These are phyloP conservation scores for Auricularia auricula-judae DNA, from an alignment of 768 basidiomycete species.

Conservation along the genomic window DNA sequence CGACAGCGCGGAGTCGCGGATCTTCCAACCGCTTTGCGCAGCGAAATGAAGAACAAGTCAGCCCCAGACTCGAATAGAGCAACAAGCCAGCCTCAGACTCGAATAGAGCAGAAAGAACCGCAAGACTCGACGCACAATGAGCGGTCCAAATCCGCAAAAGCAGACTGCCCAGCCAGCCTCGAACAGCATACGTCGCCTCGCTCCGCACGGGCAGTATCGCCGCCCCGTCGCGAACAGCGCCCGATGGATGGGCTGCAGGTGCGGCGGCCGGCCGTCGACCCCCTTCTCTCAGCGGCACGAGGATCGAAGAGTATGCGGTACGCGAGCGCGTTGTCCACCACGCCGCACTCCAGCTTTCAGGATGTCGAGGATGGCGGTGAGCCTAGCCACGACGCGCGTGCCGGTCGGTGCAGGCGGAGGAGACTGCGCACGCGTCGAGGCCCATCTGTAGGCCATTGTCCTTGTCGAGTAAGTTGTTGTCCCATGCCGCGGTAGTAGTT, in stretches of 20 bases:
- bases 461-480: conserved; percentile 14
- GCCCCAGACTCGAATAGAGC: too few relatives aligned
- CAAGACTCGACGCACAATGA: conserved; percentile 11
- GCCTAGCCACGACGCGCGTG: conserved; percentile 1
- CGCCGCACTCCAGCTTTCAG: conserved; percentile 13
- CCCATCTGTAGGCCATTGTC: conserved; percentile 13
- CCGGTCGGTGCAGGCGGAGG: conserved; percentile 7
- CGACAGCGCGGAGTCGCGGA: neutral
- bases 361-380: conserved; percentile 7
- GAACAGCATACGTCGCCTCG: conserved; percentile 16
- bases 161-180: neutral
- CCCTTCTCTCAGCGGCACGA: too few relatives aligned
- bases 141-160: conserved; percentile 8
- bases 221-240: too few relatives aligned
- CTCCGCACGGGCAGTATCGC: conserved; percentile 7
- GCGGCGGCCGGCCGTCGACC: too few relatives aligned
- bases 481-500: conserved; percentile 15
- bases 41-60: conserved; percentile 3
- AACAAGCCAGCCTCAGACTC: neutral
- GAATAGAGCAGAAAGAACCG: conserved; percentile 1
- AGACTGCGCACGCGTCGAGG: conserved; percentile 16
- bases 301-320: conserved; percentile 6
- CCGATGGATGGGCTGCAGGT: too few relatives aligned
- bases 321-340: conserved; percentile 12
- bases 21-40: neutral